A percentile compares a stretch with the other conserved stretches of the same genome.
Conservation (phyloP, 306 rosid genomes). For the Casuarina equisetifolia region DNA sequence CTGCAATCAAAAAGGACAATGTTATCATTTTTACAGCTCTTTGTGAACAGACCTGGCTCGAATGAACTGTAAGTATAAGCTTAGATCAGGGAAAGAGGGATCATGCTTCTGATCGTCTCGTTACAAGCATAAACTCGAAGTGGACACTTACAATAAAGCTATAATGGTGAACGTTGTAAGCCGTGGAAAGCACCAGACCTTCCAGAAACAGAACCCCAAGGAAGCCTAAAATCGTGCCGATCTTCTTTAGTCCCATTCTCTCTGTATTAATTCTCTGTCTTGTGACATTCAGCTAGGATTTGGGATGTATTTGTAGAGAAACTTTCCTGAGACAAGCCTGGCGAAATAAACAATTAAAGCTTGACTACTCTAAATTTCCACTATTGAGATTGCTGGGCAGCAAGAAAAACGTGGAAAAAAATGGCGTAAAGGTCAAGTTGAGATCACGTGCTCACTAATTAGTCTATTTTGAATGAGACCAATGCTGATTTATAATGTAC, state of each 20-base stretch:
- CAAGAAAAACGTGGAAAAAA: too few relatives aligned
- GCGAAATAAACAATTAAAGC: too few relatives aligned
- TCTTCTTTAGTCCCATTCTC: conserved; percentile 1
- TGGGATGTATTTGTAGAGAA: not conserved
- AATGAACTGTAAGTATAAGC: too few relatives aligned
- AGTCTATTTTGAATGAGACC: too few relatives aligned
- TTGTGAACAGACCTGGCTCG: too few relatives aligned
- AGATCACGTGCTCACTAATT: too few relatives aligned
- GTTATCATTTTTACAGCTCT: not conserved
- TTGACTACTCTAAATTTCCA: too few relatives aligned
- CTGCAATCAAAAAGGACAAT: not conserved
- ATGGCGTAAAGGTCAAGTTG: too few relatives aligned
- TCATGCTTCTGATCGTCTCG: too few relatives aligned
- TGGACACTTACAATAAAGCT: conserved; percentile 21
- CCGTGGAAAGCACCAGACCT: conserved; percentile 1
- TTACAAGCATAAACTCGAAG: not conserved
- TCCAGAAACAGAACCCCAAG: conserved; percentile 12
- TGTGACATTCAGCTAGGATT: not conserved
- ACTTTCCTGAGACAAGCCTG: not conserved
- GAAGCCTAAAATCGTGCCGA: conserved; percentile 4
- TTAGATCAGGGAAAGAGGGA: too few relatives aligned
- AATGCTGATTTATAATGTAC: too few relatives aligned
- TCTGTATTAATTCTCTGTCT: not conserved
- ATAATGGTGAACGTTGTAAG: conserved; percentile 27
- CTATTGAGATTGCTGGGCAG: too few relatives aligned